Conservation (phyloP, 2,329 filamentous ascomycete genomes). For the Alternaria dauci region DNA sequence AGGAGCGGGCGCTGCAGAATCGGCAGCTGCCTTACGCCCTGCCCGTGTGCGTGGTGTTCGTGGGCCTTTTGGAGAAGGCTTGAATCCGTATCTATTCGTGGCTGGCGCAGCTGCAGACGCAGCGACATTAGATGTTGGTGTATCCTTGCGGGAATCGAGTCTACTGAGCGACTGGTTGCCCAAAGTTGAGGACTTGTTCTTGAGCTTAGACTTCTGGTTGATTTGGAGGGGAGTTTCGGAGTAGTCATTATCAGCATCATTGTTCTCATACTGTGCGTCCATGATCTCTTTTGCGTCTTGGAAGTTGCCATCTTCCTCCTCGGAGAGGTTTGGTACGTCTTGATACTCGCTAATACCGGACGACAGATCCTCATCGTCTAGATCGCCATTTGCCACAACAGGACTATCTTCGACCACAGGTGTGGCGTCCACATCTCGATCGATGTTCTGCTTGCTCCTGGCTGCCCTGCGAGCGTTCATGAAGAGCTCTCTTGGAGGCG, state of each 20-base stretch:
- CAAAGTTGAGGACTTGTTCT: not conserved
- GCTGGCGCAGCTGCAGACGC: not conserved
- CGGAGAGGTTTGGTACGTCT: accelerated
- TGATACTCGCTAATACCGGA: not conserved
- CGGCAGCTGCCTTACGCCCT: not conserved
- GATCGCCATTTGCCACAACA: no score
- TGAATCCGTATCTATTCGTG: not conserved
- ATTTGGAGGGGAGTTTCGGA: not conserved
- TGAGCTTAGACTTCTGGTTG: not conserved
- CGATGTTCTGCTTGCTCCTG: not conserved
- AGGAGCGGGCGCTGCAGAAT: not conserved
- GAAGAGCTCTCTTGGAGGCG: not conserved
- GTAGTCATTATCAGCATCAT: not conserved
- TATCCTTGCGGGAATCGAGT: not conserved
- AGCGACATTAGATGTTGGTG: not conserved
- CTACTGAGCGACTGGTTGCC: not conserved
- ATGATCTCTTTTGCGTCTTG: not conserved
- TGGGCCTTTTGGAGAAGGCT: not conserved
- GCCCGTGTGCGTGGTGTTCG: not conserved
- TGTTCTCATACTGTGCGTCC: not conserved
- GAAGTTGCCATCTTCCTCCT: not conserved
- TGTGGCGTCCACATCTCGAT: not conserved
- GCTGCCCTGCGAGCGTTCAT: not conserved
- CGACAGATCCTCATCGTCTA: not conserved
- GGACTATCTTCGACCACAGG: not conserved